Evolutionary conservation across 169 alveolate species (phyloP).

Genomic region (Plasmodium knowlesi): DNA sequence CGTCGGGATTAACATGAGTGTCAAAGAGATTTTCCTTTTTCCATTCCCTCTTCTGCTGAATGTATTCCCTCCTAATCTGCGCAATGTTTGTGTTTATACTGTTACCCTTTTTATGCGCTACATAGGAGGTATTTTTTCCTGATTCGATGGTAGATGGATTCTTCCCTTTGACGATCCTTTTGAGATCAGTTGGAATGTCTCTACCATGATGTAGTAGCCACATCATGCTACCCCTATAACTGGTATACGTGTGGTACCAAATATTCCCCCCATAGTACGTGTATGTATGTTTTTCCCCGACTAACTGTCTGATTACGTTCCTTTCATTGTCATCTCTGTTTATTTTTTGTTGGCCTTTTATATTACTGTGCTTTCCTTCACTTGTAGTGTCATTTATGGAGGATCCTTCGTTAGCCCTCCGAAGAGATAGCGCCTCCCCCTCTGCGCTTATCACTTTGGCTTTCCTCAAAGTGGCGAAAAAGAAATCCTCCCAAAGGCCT

Average conservation of each 20-base stretch:
- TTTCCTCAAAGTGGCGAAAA: conserved; percentile 20
- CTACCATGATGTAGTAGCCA: not conserved
- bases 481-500: not conserved
- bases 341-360: not conserved
- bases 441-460: conserved; percentile 22
- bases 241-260: not conserved
- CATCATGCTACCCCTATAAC: conserved; percentile 30
- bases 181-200: not conserved
- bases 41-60: not conserved
- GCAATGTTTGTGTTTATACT: not conserved
- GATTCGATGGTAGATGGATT: not conserved
- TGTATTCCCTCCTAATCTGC: not conserved
- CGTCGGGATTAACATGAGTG: not conserved
- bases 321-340: conserved; percentile 15
- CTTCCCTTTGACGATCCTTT: conserved; percentile 10
- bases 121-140: not conserved
- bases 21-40: not conserved
- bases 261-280: not conserved
- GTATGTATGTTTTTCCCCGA: conserved; percentile 1
- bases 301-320: conserved; percentile 13
- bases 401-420: not conserved
- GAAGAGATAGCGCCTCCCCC: not conserved
- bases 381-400: not conserved
- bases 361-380: not conserved
- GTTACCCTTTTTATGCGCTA: not conserved